Evolutionary conservation across 139 green algal species (phyloP).

Genomic region (Chlorella ohadii): DNA sequence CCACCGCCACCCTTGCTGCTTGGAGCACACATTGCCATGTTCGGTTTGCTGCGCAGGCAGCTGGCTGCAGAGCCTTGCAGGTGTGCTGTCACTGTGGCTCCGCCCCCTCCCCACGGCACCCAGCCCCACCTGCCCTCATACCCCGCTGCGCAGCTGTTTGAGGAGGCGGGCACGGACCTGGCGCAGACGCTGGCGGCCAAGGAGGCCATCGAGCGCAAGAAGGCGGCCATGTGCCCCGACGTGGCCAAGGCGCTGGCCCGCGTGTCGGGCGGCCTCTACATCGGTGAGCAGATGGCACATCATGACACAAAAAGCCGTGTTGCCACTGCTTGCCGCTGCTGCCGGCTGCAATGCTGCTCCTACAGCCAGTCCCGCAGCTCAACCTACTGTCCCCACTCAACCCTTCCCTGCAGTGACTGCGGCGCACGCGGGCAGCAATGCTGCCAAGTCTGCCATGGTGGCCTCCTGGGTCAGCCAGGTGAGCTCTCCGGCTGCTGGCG

Average conservation of each 20-base stretch:
- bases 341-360: not conserved
- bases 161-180: conserved; percentile 94
- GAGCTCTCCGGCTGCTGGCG: no score
- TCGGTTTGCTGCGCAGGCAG: no score
- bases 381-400: no score
- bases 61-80: no score
- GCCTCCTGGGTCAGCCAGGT: conserved; percentile 82
- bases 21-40: no score
- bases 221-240: conserved; percentile 81
- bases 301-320: no score
- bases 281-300: not conserved
- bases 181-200: conserved; percentile 86
- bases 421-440: conserved; percentile 64
- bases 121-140: not conserved
- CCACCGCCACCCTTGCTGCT: no score
- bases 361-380: not conserved
- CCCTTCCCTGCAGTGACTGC: conserved; percentile 78
- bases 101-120: no score
- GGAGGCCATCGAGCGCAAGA: conserved; percentile 75
- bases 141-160: conserved; percentile 85
- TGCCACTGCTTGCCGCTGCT: not conserved
- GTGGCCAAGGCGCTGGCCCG: conserved; percentile 88
- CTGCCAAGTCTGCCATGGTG: conserved; percentile 64
- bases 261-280: conserved; percentile 80
- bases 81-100: no score